Base-by-base conservation (phyloP, 331 rosid genomes). In the Malus hybrid region DNA sequence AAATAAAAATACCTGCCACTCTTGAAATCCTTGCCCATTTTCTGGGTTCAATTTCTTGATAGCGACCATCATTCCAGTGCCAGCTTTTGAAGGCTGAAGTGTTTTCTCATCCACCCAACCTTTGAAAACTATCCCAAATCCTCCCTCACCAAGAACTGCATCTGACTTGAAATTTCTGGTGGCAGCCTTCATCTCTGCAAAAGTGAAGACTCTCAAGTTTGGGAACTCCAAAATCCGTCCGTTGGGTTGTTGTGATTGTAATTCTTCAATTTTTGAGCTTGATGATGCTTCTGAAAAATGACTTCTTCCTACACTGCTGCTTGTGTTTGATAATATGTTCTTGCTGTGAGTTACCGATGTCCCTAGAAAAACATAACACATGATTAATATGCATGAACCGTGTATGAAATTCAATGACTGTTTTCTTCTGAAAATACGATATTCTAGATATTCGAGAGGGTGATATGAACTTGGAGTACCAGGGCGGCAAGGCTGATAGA, bases 51-150 rank as follows among this genome's bases (percentile, higher is more conserved):
- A 66, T 84, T 88, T 89, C 85, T 93, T 89, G 7, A 93, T 78
- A 6, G 98, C 98, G 7, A 93, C 95, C 22, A 82, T 44, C 77
- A 86, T 80, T 58, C 91, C 98, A 71, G 77, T 68, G 1, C 85
- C 91, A 19, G 81, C 24, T 79, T 87, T 91, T 4, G 88, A 71
- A 5, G 97, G 97, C 5, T 86, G 50, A 0, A 93, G 87, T 13
- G 93, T 87, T 69, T 58, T 85, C 68, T 81, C 87, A 77, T 93
- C 86, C 34, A 93, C 79, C 97, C 97, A 91, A 56, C 96, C 97
- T 76, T 86, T 93, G 82, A 84, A 89, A 57, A 93, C 98, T 81
- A 68, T 87, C 9, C 98, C 98, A 74, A 93, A 93, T 5, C 97
- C 98, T 52, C 98, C 98, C 65, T 89, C 90, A 3, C 98, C 98